phyloP scores from a whole-genome alignment of 805 yeast species.

The Candida gorgasii region DNA sequence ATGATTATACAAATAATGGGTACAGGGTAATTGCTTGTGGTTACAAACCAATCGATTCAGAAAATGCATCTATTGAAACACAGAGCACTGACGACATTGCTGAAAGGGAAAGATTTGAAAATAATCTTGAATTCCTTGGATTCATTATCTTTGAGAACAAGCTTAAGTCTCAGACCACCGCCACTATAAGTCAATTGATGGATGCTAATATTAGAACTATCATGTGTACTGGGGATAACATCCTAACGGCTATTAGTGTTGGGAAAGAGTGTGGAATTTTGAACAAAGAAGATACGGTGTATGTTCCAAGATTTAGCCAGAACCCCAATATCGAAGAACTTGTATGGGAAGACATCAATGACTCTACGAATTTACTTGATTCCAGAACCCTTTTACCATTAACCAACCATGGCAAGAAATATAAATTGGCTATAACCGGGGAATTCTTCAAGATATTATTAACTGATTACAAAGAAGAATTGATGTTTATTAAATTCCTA shows the following conservation, averaged over 20 bases:
- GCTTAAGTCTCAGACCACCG: slow-evolving; percentile 66
- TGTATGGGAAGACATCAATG: slow-evolving; percentile 69
- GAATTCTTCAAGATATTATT: slow-evolving; percentile 82
- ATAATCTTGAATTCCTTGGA: slow-evolving; percentile 72
- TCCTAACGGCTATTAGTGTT: slow-evolving; percentile 91
- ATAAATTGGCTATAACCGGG: slow-evolving; percentile 85
- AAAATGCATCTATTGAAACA: not conserved
- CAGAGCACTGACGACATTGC: slow-evolving; percentile 19
- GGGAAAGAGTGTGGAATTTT: slow-evolving; percentile 81
- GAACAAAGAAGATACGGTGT: slow-evolving; percentile 34
- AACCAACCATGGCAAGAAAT: slow-evolving; percentile 38
- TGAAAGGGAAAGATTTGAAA: slow-evolving; percentile 67
- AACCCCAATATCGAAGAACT: slow-evolving; percentile 40
- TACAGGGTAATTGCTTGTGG: slow-evolving; percentile 96
- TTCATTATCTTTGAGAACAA: slow-evolving; percentile 92
- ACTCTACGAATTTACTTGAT: slow-evolving; percentile 60
- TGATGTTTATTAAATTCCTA: slow-evolving; percentile 54
- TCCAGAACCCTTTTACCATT: slow-evolving; percentile 58
- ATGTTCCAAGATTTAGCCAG: slow-evolving; percentile 59
- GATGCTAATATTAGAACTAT: slow-evolving; percentile 77
- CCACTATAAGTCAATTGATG: slow-evolving; percentile 58
- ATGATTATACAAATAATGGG: slow-evolving; percentile 89
- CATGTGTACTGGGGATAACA: slow-evolving; percentile 98
- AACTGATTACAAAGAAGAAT: slow-evolving; percentile 47
- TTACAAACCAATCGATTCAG: slow-evolving; percentile 66